These are phyloP conservation scores for Boletus edulis DNA, from an alignment of 768 basidiomycete species.

Conservation along the genomic window DNA sequence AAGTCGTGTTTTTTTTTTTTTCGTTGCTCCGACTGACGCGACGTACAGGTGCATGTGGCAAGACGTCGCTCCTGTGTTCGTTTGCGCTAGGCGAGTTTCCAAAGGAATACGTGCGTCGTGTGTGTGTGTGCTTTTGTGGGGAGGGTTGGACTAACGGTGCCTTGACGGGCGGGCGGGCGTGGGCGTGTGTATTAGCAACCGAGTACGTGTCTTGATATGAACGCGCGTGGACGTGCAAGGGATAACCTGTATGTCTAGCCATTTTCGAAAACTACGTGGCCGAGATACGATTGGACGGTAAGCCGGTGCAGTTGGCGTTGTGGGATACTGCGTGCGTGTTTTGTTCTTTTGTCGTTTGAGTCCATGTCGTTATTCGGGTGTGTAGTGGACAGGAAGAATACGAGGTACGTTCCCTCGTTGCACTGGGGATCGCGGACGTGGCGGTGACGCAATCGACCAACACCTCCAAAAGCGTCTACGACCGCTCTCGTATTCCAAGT, in stretches of 20 bases:
- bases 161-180: not conserved
- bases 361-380: too few species aligned
- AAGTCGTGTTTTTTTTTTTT: slow-evolving; percentile 31
- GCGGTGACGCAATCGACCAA: too few species aligned
- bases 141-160: not conserved
- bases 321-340: slow-evolving; percentile 97
- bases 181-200: slow-evolving; percentile 38
- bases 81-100: slow-evolving; percentile 95
- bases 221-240: too few species aligned
- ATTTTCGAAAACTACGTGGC: slow-evolving; percentile 99
- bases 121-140: not conserved
- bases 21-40: too few species aligned
- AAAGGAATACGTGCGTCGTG: slow-evolving; percentile 82
- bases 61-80: slow-evolving; percentile 87
- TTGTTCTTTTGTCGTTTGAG: not conserved
- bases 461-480: slow-evolving; percentile 65
- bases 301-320: slow-evolving; percentile 93
- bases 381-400: slow-evolving; percentile 96
- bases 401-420: slow-evolving; percentile 51
- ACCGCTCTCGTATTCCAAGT: slow-evolving; percentile 96
- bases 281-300: slow-evolving; percentile 95
- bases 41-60: slow-evolving; percentile 83
- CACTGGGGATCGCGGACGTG: too few species aligned
- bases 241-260: slow-evolving; percentile 36
- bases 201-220: slow-evolving; percentile 21